These are phyloP conservation scores for Gyrodon lividus DNA, from an alignment of 768 basidiomycete genomes.

Conservation along the genomic window DNA sequence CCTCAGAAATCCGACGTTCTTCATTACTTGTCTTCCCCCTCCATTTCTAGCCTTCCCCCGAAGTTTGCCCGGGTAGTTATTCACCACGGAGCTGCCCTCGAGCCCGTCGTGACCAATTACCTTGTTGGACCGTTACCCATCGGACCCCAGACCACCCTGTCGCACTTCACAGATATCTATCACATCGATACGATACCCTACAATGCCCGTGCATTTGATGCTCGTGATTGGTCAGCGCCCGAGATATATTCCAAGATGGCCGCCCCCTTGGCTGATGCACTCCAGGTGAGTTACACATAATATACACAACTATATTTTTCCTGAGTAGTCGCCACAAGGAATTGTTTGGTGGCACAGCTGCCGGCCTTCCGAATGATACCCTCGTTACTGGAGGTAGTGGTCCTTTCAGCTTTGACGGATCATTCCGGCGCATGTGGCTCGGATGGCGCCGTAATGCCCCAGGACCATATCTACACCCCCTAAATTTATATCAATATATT, in stretches of 20 bases:
- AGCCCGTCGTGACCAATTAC: conserved; percentile 51
- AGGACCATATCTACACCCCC: conserved; percentile 52
- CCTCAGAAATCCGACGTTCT: conserved; percentile 50
- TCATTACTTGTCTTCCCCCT: conserved; percentile 41
- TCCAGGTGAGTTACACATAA: conserved; percentile 34
- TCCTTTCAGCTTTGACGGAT: conserved; percentile 60
- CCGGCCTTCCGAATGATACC: conserved; percentile 48
- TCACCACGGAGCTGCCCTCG: conserved; percentile 43
- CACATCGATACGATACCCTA: conserved; percentile 52
- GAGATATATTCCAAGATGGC: conserved; percentile 34
- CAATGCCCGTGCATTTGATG: conserved; percentile 46
- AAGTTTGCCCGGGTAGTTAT: conserved; percentile 50
- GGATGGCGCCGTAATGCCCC: conserved; percentile 49
- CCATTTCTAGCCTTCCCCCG: conserved; percentile 27
- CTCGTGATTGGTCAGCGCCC: conserved; percentile 21
- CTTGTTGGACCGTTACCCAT: conserved; percentile 59
- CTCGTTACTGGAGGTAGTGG: conserved; percentile 45
- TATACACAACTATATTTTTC: background rate
- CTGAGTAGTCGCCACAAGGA: conserved; percentile 34
- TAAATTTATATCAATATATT: conserved; percentile 57
- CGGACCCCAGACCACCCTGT: conserved; percentile 37
- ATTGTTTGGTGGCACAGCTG: conserved; percentile 45
- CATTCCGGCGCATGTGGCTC: conserved; percentile 55
- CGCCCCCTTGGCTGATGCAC: conserved; percentile 38
- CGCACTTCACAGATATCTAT: conserved; percentile 49